These are phyloP conservation scores for Phytophthora sojae DNA, from an alignment of 352 stramenopile genomes.

Conservation along the genomic window DNA sequence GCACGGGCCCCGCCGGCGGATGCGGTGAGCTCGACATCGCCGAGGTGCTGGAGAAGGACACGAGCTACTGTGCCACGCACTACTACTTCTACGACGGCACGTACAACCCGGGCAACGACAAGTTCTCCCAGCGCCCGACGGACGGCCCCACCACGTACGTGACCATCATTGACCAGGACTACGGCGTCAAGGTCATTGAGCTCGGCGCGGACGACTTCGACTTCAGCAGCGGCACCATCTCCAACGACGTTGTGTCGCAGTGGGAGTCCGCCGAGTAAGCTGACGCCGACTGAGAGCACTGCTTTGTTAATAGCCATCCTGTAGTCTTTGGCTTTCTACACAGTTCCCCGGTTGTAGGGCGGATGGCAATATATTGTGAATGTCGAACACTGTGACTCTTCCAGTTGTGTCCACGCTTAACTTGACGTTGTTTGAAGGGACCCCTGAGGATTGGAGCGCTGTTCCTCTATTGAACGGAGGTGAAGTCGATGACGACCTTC, in stretches of 20 bases:
- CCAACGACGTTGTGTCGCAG: conserved; percentile 60
- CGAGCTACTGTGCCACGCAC: conserved; percentile 70
- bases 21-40: conserved; percentile 85
- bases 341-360: conserved; percentile 18
- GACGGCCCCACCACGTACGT: conserved; percentile 64
- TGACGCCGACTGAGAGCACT: not conserved
- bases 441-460: too few relatives aligned
- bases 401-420: not conserved
- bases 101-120: conserved; percentile 67
- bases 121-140: conserved; percentile 59
- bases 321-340: conserved; percentile 3
- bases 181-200: conserved; percentile 74
- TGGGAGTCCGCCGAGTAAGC: conserved; percentile 55
- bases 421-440: too few relatives aligned
- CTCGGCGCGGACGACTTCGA: conserved; percentile 72
- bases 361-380: conserved; percentile 25
- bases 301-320: conserved; percentile 28
- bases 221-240: conserved; percentile 56
- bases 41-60: conserved; percentile 75
- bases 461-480: conserved; percentile 40
- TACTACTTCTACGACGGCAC: conserved; percentile 83
- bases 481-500: conserved; percentile 80
- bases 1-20: conserved; percentile 60
- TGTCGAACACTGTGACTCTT: not conserved
- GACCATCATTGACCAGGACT: conserved; percentile 75